phyloP scores from a whole-genome alignment of 164 flowering plant genomes.

The Pachysandra terminalis region DNA sequence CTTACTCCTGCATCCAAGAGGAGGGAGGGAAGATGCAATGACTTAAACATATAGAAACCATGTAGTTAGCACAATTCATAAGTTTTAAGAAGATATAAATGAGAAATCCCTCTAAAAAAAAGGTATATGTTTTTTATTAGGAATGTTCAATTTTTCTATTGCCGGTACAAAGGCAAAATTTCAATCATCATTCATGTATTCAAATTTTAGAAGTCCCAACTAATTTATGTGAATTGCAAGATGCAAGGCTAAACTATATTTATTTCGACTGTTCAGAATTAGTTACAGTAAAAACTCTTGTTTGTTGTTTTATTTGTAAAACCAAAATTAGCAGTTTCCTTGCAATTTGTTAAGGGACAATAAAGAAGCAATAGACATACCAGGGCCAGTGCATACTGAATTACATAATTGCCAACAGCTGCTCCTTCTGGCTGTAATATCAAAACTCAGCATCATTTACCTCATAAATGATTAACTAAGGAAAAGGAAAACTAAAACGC shows the following conservation, averaged over 20 bases:
- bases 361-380: conserved; percentile 30
- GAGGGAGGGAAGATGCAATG: neutral
- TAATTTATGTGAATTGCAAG: neutral
- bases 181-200: neutral
- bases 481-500: neutral
- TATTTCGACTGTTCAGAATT: neutral
- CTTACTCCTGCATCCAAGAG: neutral
- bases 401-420: conserved; percentile 56
- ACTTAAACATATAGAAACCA: no score
- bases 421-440: conserved; percentile 79
- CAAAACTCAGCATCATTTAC: conserved; percentile 7
- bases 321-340: neutral
- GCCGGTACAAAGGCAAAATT: neutral
- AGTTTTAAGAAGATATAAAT: neutral
- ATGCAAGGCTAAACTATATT: neutral
- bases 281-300: neutral
- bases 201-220: neutral
- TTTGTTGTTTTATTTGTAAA: neutral
- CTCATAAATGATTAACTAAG: neutral
- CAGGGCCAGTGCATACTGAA: conserved; percentile 78
- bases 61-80: neutral
- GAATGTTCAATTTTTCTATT: neutral
- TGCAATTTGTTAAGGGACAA: neutral
- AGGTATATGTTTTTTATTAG: no score
- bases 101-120: no score